Base-by-base conservation (phyloP, 345 rosid genomes). In the Syzygium jambos region DNA sequence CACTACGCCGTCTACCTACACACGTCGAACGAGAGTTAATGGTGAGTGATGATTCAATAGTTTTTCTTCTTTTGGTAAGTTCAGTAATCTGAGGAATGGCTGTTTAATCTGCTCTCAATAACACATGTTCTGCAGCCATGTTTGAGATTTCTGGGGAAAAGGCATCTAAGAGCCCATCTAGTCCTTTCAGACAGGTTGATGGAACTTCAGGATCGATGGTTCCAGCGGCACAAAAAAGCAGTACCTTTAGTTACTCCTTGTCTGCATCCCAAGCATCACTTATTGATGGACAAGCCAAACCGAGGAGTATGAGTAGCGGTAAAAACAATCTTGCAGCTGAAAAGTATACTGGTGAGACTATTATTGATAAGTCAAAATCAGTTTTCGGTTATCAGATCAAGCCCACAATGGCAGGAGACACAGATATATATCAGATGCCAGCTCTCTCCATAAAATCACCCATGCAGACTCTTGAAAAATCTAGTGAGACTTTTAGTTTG, bases 1-100 rank as follows among this genome's bases (percentile, higher is more conserved):
- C 85, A 90, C 87, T 87, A 87, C 88, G 85, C 91, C 92, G 68
- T 89, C 93, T 90, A 85, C 94, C 84, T 89, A 91, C 77, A 88
- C 86, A 19, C 61, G 85, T 85, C 88, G 61, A 86, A 90, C 86
- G 23, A 89, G 91, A 88, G 93, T 86, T 89, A 89, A 93, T 89
- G 96, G 99, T 96, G 86, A 92, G 93, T 54, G 54, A 41, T 12
- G 16, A 49, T 61, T 52, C 30, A 46, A 7, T 38, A 1, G 25
- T 19, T 30, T 34, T n/a, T 78, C 16, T 23, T 80, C 51, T 12
- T 9, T 27, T 15, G 38, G 29, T 59, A 43, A 57, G 12, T 59
- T 51, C 54, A 59, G 14, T n/a, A 59, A 49, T 41, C 84, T 49
- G 54, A 87, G 68, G 61, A 65, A 12, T 87, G 88, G 30, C 90